phyloP scores from a whole-genome alignment of 2,329 filamentous ascomycete species.

The Venturia aucupariae region DNA sequence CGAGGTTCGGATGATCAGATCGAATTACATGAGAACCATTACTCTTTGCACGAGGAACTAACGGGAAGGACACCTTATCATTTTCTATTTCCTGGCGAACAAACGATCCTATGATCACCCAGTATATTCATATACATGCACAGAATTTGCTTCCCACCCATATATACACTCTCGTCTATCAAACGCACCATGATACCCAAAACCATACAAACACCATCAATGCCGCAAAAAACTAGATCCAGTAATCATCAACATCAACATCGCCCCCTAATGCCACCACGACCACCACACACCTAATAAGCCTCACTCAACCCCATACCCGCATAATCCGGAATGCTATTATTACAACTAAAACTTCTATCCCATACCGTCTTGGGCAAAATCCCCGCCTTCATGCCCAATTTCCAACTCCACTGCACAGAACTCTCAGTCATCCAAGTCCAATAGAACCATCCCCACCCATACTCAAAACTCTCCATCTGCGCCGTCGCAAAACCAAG shows the following conservation, averaged over 20 bases:
- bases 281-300: conserved; percentile 25
- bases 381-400: conserved; percentile 67
- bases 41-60: too few species aligned
- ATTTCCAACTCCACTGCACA: conserved; percentile 86
- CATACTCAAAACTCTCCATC: conserved; percentile 87
- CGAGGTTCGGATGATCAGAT: too few species aligned
- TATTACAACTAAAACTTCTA: conserved; percentile 34
- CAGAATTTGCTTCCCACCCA: background rate
- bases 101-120: too few species aligned
- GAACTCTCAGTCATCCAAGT: conserved; percentile 88
- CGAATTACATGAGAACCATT: too few species aligned
- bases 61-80: too few species aligned
- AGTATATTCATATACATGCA: background rate
- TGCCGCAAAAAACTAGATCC: background rate
- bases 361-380: conserved; percentile 50
- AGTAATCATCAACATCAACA: background rate
- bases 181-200: background rate
- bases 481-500: conserved; percentile 89
- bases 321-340: conserved; percentile 32
- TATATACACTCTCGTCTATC: background rate
- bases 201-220: background rate
- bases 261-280: background rate
- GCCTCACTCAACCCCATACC: conserved; percentile 34
- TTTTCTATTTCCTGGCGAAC: too few species aligned
- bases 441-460: conserved; percentile 99